A percentile compares a stretch with the other conserved stretches of the same genome.
These are phyloP conservation scores for Amphicarpaea edgeworthii DNA, from an alignment of 306 rosid species.

Conservation along the genomic window DNA sequence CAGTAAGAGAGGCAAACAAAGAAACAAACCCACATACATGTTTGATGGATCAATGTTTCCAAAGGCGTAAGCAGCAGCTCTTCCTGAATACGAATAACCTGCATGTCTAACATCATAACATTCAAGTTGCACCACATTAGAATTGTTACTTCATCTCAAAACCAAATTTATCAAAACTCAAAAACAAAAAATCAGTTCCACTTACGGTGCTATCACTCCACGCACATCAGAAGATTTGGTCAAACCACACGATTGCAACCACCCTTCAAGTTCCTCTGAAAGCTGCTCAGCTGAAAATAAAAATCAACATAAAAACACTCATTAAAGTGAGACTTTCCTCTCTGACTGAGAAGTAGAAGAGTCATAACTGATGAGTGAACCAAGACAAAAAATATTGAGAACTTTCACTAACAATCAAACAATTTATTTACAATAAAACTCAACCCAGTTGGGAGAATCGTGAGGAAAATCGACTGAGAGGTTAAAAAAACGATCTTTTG, in stretches of 20 bases:
- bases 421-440: neutral
- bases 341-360: neutral
- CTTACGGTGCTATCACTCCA: conserved; percentile 98
- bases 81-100: conserved; percentile 95
- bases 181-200: conserved; percentile 15
- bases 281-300: conserved; percentile 63
- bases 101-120: conserved; percentile 76
- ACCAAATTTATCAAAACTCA: neutral
- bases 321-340: conserved; percentile 26
- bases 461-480: conserved; percentile 19
- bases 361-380: neutral
- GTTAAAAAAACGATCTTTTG: conserved; percentile 3
- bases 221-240: conserved; percentile 76
- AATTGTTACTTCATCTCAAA: conserved; percentile 12
- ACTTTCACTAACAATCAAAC: conserved; percentile 2
- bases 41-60: conserved; percentile 93
- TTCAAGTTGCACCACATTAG: conserved; percentile 42
- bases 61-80: conserved; percentile 97
- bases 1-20: conserved; percentile 19
- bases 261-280: conserved; percentile 77
- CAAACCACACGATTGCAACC: conserved; percentile 72
- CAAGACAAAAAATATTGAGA: neutral
- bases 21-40: conserved; percentile 75
- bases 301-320: neutral
- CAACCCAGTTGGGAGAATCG: neutral